Percentiles rank a stretch among this genome's conserved stretches.
phyloP scores from a whole-genome alignment of 164 flowering plant genomes.

The Litsea cubeba region DNA sequence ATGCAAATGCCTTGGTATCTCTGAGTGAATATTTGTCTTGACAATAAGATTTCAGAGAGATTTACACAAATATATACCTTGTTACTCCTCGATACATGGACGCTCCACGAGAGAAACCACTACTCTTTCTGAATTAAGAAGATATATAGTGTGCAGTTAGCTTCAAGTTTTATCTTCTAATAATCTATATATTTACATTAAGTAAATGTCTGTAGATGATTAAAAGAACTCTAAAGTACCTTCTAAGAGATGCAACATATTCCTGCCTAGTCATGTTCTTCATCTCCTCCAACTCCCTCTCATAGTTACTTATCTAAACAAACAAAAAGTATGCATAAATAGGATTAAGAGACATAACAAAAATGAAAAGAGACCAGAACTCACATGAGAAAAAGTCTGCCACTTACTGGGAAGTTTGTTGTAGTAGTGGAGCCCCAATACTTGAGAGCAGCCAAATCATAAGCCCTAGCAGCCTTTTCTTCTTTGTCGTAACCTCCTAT shows the following conservation, averaged over 20 bases:
- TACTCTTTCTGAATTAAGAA: constrained; percentile 68
- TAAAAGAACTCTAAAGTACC: constrained; percentile 32
- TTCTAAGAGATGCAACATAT: constrained; percentile 80
- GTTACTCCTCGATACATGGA: constrained; percentile 95
- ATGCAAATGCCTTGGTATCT: too few relatives aligned
- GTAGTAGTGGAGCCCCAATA: constrained; percentile 97
- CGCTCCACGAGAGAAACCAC: constrained; percentile 95
- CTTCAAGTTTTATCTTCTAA: not conserved
- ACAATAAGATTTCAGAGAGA: too few relatives aligned
- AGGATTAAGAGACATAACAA: not conserved
- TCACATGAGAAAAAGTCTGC: not conserved
- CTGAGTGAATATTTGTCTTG: too few relatives aligned
- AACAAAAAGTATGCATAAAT: not conserved
- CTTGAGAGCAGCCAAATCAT: constrained; percentile 92
- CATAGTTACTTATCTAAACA: constrained; percentile 63
- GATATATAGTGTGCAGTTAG: not conserved
- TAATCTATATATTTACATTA: not conserved
- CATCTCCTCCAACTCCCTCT: constrained; percentile 89
- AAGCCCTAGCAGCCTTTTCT: constrained; percentile 94
- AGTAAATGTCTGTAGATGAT: not conserved
- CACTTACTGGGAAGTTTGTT: constrained; percentile 73
- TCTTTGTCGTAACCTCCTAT: constrained; percentile 96
- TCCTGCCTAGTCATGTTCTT: constrained; percentile 97
- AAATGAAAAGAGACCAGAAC: not conserved
- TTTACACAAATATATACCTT: constrained; percentile 34